These are phyloP conservation scores for Eimeria necatrix DNA, from an alignment of 169 alveolate genomes.

Conservation along the genomic window DNA sequence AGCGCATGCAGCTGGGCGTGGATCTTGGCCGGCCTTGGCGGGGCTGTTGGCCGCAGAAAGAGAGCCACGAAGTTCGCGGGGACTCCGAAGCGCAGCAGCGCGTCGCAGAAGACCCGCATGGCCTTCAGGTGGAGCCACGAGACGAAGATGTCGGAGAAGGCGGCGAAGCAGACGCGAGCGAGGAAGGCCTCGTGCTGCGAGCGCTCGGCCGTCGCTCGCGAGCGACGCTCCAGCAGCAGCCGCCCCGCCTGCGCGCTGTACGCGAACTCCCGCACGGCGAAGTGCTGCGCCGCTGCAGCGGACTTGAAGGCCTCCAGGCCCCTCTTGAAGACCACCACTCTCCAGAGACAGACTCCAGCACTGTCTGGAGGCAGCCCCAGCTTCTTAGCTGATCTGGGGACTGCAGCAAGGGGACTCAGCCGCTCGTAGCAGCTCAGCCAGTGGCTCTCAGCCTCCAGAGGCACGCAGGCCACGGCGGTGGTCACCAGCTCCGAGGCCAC, in stretches of 20 bases:
- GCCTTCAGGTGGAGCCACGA: slow-evolving; percentile 90
- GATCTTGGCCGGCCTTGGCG: slow-evolving; percentile 80
- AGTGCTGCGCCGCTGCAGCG: slow-evolving; percentile 80
- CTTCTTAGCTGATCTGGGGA: slow-evolving; percentile 87
- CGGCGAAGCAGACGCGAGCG: slow-evolving; percentile 87
- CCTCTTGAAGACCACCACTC: slow-evolving; percentile 87
- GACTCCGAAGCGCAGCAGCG: slow-evolving; percentile 91
- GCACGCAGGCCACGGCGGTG: slow-evolving; percentile 88
- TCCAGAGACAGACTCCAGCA: slow-evolving; percentile 88
- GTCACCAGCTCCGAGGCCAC: slow-evolving; percentile 86
- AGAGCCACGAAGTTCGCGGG: slow-evolving; percentile 90
- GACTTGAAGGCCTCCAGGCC: slow-evolving; percentile 82
- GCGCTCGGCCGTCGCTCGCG: slow-evolving; percentile 84
- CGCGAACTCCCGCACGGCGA: slow-evolving; percentile 85
- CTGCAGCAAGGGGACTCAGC: slow-evolving; percentile 85
- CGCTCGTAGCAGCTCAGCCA: slow-evolving; percentile 85
- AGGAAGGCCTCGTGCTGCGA: slow-evolving; percentile 85
- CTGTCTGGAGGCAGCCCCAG: slow-evolving; percentile 83
- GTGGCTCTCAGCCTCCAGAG: slow-evolving; percentile 83
- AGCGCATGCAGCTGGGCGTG: slow-evolving; percentile 81
- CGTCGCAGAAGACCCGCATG: slow-evolving; percentile 89
- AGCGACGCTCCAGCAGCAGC: too few species aligned
- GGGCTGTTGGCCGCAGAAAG: slow-evolving; percentile 80
- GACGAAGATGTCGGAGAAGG: slow-evolving; percentile 89
- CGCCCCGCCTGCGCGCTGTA: too few species aligned